Evolutionary conservation across 1,284 basidiomycete species (phyloP).

Genomic region (Salmacisia buchloeana): DNA sequence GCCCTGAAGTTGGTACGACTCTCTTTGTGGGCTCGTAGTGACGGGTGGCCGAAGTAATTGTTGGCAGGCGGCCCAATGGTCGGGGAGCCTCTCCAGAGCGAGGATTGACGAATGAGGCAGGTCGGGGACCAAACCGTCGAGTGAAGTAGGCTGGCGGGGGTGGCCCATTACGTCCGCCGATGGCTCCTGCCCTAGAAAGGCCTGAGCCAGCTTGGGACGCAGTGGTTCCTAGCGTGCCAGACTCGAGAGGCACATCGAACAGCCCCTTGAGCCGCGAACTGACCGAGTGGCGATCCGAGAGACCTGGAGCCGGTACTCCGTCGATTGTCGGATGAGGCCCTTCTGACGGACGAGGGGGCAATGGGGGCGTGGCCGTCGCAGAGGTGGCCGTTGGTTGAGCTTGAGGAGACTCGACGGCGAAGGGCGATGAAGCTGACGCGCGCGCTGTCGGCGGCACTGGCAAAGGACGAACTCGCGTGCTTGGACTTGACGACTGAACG

Average conservation of each 20-base stretch:
- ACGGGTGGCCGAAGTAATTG: constrained; percentile 13
- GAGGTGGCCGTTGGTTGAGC: not conserved
- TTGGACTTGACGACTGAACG: too few species aligned
- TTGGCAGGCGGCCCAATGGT: constrained; percentile 15
- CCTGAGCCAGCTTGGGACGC: not conserved
- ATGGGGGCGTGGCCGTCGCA: not conserved
- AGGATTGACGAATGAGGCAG: constrained; percentile 13
- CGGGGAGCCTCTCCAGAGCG: constrained; percentile 12
- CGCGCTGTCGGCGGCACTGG: not conserved
- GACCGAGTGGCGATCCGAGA: constrained; percentile 1
- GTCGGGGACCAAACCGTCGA: constrained; percentile 6
- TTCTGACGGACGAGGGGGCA: constrained; percentile 9
- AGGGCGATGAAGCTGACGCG: too few species aligned
- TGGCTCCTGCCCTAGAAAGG: constrained; percentile 12
- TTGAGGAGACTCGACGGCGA: not conserved
- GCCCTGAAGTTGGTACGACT: not conserved
- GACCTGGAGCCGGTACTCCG: not conserved
- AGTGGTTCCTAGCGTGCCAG: not conserved
- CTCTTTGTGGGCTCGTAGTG: constrained; percentile 15
- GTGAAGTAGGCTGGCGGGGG: constrained; percentile 7
- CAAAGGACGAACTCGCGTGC: not conserved
- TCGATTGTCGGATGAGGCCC: not conserved
- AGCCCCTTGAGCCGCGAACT: constrained; percentile 10
- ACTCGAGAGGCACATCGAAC: constrained; percentile 7
- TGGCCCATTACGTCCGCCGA: not conserved